Base-by-base conservation (phyloP, 2,329 filamentous ascomycete species). In the Fusarium subglutinans region DNA sequence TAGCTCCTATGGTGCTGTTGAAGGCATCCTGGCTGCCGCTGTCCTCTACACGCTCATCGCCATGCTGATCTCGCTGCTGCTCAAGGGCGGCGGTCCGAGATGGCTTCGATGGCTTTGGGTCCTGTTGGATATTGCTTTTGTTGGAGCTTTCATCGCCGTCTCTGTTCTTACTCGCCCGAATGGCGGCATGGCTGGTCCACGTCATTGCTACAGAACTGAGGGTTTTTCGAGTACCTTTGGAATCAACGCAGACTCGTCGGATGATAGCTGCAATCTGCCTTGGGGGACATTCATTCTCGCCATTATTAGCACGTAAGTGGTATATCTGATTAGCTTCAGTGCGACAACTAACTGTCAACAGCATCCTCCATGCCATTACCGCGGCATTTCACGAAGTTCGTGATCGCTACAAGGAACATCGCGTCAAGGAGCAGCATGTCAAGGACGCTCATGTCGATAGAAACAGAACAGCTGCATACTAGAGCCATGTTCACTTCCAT, bases 11-110 rank as follows among this genome's bases (percentile, higher is more conserved):
- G 69, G 69, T 1, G 73, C 69, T 2, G 73, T 75, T 9, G 72
- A 75, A 18, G 73, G 73, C n/a, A 75, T 75, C 9, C 48, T 75
- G 5, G 73, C 66, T 5, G 69, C 66, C 3, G 73, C 73, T n/a
- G 72, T 68, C 8, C 9, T 75, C 15, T 75, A 75, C 44, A 75
- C 72, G 0, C 59, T 75, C 2, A 24, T 75, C 9, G 63, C 66
- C 7, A 66, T 70, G 57, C 11, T 75, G 4, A 12, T 75, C 11
- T 45, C 55, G 9, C 12, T 62, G 5, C 30, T 74, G 6, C 51
- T 63, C 15, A 62, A 57, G 17, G 48, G 70, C 13, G 66, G 72
- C 2, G 72, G 72, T 6, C 70, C 70, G 2, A 45, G 17, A 53
- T 72, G 69, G 69, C 56, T 72, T 4, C 69, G 69, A 22, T 72